Conservation (phyloP, 352 stramenopile genomes). For the Phytophthora tentaculata region DNA sequence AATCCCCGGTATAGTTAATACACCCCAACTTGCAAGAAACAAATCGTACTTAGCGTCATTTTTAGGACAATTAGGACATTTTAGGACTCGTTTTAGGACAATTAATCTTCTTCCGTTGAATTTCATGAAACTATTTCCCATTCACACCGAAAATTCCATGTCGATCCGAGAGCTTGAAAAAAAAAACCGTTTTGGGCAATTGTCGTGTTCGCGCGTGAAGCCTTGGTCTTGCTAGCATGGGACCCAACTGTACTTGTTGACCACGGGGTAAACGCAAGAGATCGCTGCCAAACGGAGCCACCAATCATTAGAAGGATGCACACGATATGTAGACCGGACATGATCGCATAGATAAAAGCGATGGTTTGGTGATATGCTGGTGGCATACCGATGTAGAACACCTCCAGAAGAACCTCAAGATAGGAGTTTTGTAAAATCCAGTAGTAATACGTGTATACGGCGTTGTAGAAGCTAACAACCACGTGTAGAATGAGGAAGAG, state of each 20-base stretch:
- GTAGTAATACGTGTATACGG: slow-evolving; percentile 23
- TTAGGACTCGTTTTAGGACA: too few relatives aligned
- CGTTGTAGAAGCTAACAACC: slow-evolving; percentile 8
- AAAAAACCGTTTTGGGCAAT: neutral
- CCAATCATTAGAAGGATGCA: neutral
- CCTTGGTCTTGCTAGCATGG: neutral
- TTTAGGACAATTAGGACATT: too few relatives aligned
- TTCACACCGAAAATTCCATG: slow-evolving; percentile 14
- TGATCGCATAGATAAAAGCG: neutral
- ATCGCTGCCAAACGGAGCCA: slow-evolving; percentile 3
- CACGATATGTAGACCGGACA: neutral
- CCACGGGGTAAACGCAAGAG: slow-evolving; percentile 9
- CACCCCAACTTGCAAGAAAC: too few relatives aligned
- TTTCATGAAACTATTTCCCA: slow-evolving; percentile 15
- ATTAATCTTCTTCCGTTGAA: too few relatives aligned
- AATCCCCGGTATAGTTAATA: too few relatives aligned
- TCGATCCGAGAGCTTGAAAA: neutral
- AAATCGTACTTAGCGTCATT: too few relatives aligned
- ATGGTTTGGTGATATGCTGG: neutral
- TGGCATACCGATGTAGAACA: slow-evolving; percentile 15
- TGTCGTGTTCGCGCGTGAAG: neutral
- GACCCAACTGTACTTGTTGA: neutral
- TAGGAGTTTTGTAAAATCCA: slow-evolving; percentile 14
- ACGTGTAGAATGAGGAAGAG: slow-evolving; percentile 14
- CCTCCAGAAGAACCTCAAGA: slow-evolving; percentile 17